Evolutionary conservation across 352 stramenopile genomes (phyloP), one percentile per base, ranked within the genome.

Genomic region (Discostella stelligera): DNA sequence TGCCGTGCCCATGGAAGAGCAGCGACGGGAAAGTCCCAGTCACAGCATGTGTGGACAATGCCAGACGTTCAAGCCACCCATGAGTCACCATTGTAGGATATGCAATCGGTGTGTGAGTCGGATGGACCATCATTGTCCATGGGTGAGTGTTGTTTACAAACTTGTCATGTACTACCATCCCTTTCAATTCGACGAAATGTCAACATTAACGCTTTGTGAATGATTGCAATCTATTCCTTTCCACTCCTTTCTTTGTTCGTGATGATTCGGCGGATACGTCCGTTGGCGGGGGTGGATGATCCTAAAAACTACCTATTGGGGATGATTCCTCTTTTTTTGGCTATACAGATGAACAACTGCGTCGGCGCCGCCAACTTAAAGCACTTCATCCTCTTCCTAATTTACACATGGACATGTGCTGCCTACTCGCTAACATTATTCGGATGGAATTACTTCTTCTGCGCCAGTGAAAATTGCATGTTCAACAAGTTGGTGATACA

Each of bases 371-470:
- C 64, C 11, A 94, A 94, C 65, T 82, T 93, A 50, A 93, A 94
- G 79, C 87, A 91, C 82, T 94, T 94, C 61, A 86, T 93, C 74
- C 77, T 94, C 30, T 94, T 94, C 60, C 66, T 94, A 11, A 41
- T 84, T 9, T 94, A 94, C 68, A 92, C 85, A 25, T 92, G 87
- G 85, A 79, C 78, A 3, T 89, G 83, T 25, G 85, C 79, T 30
- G 78, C 68, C 25, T 90, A 89, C 79, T 83, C 85, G n/a, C 73
- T 94, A 21, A 60, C 84, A 16, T 39, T 94, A n/a, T 85, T 94
- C 61, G 66, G 62, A 21, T 82, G 81, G 69, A 92, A 92, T 72
- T 93, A 92, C 62, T 92, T 90, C 59, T 85, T 88, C 59, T 91
- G 86, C 60, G 70, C 66, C 21, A 64, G 67, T 55, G 82, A 87